Percentiles rank a stretch among this genome's conserved stretches.
Conservation (phyloP, 1,139 yeast genomes). For the Scheffersomyces stambukii region DNA sequence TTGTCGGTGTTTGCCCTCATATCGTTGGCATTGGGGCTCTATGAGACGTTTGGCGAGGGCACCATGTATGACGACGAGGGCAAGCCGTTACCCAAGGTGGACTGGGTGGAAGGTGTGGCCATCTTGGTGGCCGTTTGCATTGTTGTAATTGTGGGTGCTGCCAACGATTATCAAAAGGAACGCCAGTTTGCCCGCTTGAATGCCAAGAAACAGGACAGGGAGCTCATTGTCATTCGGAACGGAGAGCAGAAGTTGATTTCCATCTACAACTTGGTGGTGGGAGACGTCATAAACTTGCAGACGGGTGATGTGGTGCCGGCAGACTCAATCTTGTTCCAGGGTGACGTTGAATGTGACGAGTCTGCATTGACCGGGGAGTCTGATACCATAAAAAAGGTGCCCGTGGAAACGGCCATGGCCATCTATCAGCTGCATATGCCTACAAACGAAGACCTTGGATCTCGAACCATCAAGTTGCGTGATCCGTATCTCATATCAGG, state of each 20-base stretch:
- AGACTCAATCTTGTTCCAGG: conserved; percentile 73
- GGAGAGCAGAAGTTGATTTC: conserved; percentile 68
- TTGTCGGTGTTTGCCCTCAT: conserved; percentile 83
- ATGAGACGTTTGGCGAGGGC: conserved; percentile 87
- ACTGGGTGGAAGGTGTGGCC: conserved; percentile 99
- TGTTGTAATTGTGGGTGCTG: conserved; percentile 90
- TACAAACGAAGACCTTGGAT: conserved; percentile 49
- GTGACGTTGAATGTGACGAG: conserved; percentile 87
- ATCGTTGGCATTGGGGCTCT: conserved; percentile 85
- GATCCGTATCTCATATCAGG: conserved; percentile 92
- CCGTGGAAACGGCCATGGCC: conserved; percentile 47
- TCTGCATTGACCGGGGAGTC: conserved; percentile 93
- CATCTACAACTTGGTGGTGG: conserved; percentile 75
- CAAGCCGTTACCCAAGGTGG: conserved; percentile 68
- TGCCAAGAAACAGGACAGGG: conserved; percentile 81
- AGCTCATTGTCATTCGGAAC: conserved; percentile 69
- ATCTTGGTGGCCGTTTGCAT: conserved; percentile 87
- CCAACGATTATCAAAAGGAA: conserved; percentile 94
- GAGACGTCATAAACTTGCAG: conserved; percentile 76
- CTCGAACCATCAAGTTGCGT: conserved; percentile 35
- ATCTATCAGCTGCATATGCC: conserved; percentile 24
- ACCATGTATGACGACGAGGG: conserved; percentile 77
- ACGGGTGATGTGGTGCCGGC: conserved; percentile 96
- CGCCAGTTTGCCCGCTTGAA: conserved; percentile 86
- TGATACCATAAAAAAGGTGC: conserved; percentile 65